Evolutionary conservation across 1,284 basidiomycete genomes (phyloP), one percentile per base, ranked within the genome.

Genomic region (Microbotryomycetes sp.): DNA sequence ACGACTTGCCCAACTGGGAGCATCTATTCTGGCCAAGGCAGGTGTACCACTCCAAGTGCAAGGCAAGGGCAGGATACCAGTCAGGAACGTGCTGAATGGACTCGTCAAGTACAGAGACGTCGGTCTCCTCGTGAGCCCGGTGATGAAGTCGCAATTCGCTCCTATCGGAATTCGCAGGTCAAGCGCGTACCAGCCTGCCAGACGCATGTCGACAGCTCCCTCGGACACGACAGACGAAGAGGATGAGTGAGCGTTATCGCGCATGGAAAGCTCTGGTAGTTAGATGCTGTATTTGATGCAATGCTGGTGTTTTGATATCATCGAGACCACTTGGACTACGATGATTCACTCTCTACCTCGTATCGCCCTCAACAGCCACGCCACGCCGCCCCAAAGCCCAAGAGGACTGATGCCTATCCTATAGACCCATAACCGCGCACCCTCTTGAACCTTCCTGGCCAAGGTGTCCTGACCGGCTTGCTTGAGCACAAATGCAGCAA

Each of bases 391-490:
- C 67, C 64, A 68, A 9, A 60, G 47, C 0, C 67, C 67, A 2
- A 68, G 29, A 18, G 62, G 64, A 0, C 41, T 24, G 5, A 68
- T 66, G 3, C 64, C 67, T 11, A 60, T 30, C 29, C 67, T 53
- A 64, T 64, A 68, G 4, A 62, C 60, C 67, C 67, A 68, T n/a
- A 68, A 27, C 51, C 60, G 31, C 4, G 59, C 62, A 0, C 52
- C 24, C 45, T 68, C 67, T 28, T 64, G 54, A 21, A 66, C 26
- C 21, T 45, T 31, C 56, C 64, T 58, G 18, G 60, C 62, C 0
- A 16, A 26, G 1, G 54, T 29, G 23, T 68, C 67, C 7, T 54
- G 48, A 21, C 60, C 67, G 47, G 60, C 11, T 3, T 56, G 52
- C 31, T 47, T 51, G 23, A 49, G 31, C 24, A 57, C 16, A 3